These are phyloP conservation scores for Diatrype stigma DNA, from an alignment of 2,329 filamentous ascomycete genomes.

Conservation along the genomic window DNA sequence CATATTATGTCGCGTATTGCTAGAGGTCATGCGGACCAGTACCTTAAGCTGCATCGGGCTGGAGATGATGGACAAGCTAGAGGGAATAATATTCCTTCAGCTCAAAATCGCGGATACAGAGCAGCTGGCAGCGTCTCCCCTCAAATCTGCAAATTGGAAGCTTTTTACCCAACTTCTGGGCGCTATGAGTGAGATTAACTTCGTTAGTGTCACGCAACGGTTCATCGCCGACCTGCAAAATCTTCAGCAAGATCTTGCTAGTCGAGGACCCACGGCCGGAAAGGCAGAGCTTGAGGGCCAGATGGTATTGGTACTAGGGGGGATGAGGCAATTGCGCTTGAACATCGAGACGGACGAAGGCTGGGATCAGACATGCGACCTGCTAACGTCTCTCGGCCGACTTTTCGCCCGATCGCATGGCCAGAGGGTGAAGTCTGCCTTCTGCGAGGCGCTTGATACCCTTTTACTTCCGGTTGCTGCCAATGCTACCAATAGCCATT, in stretches of 20 bases:
- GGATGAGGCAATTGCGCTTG: slow-evolving; percentile 85
- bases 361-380: slow-evolving; percentile 86
- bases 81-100: slow-evolving; percentile 95
- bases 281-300: slow-evolving; percentile 71
- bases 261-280: slow-evolving; percentile 59
- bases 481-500: slow-evolving; percentile 68
- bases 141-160: slow-evolving; percentile 93
- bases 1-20: slow-evolving; percentile 85
- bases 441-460: slow-evolving; percentile 86
- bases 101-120: slow-evolving; percentile 85
- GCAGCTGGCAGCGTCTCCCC: slow-evolving; percentile 68
- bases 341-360: slow-evolving; percentile 67
- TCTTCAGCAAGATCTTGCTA: slow-evolving; percentile 69
- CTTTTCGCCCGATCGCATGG: slow-evolving; percentile 85
- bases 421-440: slow-evolving; percentile 85
- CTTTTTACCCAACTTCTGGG: slow-evolving; percentile 89
- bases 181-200: slow-evolving; percentile 94
- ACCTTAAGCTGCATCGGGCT: slow-evolving; percentile 75
- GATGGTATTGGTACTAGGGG: slow-evolving; percentile 80
- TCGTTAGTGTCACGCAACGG: slow-evolving; percentile 74
- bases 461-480: slow-evolving; percentile 84
- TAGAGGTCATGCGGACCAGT: slow-evolving; percentile 91
- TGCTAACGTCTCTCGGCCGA: slow-evolving; percentile 74
- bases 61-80: slow-evolving; percentile 91
- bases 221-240: slow-evolving; percentile 78